Evolutionary conservation across 2,329 filamentous ascomycete species (phyloP).

Genomic region (Alternaria alternata): DNA sequence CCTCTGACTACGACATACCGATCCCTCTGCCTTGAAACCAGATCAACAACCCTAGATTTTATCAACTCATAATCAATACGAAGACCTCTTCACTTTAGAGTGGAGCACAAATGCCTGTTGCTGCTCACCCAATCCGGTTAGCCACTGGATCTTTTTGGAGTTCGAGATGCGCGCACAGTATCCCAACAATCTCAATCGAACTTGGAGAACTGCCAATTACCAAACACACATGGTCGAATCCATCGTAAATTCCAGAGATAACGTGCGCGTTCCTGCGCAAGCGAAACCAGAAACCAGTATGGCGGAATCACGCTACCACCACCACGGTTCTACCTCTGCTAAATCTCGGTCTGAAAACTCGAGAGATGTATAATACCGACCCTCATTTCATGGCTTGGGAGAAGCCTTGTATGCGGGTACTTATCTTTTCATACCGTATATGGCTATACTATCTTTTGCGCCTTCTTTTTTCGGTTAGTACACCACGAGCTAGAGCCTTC

Average conservation of each 20-base stretch:
- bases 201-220: background rate
- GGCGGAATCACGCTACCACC: background rate
- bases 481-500: conserved; percentile 1
- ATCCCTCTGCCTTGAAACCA: background rate
- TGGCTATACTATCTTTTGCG: background rate
- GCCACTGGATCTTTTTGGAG: background rate
- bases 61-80: background rate
- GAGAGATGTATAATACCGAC: background rate
- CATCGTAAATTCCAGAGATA: background rate
- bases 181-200: background rate
- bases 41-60: background rate
- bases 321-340: background rate
- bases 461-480: conserved; percentile 11
- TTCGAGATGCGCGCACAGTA: background rate
- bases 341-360: background rate
- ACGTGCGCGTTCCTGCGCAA: background rate
- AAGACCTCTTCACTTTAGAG: background rate
- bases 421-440: background rate
- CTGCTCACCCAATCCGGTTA: background rate
- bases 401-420: background rate
- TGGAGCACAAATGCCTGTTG: background rate
- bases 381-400: background rate
- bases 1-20: background rate
- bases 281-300: conserved; percentile 3
- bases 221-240: background rate